phyloP scores from a whole-genome alignment of 2,329 filamentous ascomycete genomes.

The Hortaea werneckii region DNA sequence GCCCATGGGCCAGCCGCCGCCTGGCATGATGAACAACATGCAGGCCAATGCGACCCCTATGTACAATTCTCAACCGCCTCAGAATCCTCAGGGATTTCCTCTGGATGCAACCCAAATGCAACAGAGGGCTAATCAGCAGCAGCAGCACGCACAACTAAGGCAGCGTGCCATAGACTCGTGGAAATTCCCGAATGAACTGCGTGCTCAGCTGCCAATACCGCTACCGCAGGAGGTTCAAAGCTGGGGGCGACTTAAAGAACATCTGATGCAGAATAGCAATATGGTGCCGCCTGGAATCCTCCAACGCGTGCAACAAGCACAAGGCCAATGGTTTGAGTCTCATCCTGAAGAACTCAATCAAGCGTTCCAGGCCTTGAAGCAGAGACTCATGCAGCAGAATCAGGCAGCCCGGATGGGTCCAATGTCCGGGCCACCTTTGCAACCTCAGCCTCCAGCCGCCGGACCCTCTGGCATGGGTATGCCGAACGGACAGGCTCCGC shows the following conservation, averaged over 20 bases:
- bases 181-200: conserved; percentile 12
- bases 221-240: conserved; percentile 43
- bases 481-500: conserved; percentile 22
- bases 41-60: conserved; percentile 5
- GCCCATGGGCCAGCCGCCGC: background rate
- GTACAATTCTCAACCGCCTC: conserved; percentile 9
- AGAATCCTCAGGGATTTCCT: conserved; percentile 7
- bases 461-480: conserved; percentile 3
- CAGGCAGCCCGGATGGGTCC: background rate
- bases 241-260: conserved; percentile 49
- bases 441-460: background rate
- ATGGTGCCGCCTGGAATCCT: conserved; percentile 32
- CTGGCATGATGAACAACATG: conserved; percentile 3
- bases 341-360: conserved; percentile 23
- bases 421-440: conserved; percentile 5
- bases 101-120: conserved; percentile 3
- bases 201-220: conserved; percentile 7
- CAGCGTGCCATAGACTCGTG: conserved; percentile 13
- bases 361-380: conserved; percentile 27
- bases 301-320: conserved; percentile 27
- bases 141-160: conserved; percentile 2
- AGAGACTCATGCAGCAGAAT: conserved; percentile 13
- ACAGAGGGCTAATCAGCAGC: conserved; percentile 7
- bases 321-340: conserved; percentile 15
- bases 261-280: conserved; percentile 38